These are phyloP conservation scores for Stenogyne calaminthoides DNA, from an alignment of 305 asterid species.

Conservation along the genomic window DNA sequence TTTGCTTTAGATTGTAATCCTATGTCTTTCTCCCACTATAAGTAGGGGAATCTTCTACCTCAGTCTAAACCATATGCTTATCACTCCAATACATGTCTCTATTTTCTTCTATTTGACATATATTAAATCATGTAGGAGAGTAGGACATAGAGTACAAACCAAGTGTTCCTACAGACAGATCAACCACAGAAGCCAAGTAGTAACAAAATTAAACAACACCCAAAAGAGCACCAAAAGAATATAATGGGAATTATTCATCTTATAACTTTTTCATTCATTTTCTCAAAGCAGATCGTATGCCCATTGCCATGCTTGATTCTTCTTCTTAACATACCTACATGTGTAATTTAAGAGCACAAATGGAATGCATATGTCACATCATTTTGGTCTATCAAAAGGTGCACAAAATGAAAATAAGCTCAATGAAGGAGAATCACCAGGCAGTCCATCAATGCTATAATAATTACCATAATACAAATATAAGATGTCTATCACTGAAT, in stretches of 20 bases:
- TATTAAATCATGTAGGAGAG: constrained; percentile 6
- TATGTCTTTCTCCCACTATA: too few species aligned
- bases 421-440: constrained; percentile 12
- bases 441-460: constrained; percentile 8
- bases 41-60: too few species aligned
- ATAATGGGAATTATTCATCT: constrained; percentile 1
- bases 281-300: constrained; percentile 12
- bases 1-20: too few species aligned
- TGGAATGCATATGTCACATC: not conserved
- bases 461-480: not conserved
- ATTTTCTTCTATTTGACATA: too few species aligned
- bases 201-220: constrained; percentile 10
- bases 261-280: constrained; percentile 1
- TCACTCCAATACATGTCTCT: too few species aligned
- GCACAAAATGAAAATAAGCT: constrained; percentile 4
- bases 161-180: constrained; percentile 5
- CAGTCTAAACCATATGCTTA: too few species aligned
- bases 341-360: not conserved
- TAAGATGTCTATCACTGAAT: not conserved
- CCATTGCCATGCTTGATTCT: not conserved
- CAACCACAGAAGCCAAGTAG: constrained; percentile 7
- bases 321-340: not conserved
- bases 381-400: constrained; percentile 2
- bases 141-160: constrained; percentile 14
- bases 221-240: constrained; percentile 11